These are phyloP conservation scores for Penicillium riverlandense DNA, from an alignment of 495 filamentous ascomycete species.

Conservation along the genomic window DNA sequence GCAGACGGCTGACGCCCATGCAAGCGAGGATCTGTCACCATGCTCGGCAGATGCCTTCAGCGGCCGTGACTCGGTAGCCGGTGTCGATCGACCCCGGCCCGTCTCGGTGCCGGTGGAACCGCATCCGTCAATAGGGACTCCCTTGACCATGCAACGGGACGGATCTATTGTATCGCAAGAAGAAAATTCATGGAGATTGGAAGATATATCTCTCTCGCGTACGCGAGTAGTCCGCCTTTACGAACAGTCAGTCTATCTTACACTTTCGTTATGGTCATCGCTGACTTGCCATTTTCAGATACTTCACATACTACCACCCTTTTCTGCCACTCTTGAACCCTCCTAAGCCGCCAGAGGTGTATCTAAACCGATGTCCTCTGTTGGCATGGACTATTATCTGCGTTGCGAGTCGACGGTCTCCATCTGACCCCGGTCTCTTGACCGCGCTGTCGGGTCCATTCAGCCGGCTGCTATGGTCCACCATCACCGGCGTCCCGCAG, in stretches of 20 bases:
- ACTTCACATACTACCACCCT: conserved; percentile 75
- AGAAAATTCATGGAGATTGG: conserved; percentile 32
- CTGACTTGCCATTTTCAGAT: conserved; percentile 31
- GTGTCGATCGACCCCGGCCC: conserved; percentile 21
- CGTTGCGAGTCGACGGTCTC: conserved; percentile 71
- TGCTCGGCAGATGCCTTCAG: conserved; percentile 34
- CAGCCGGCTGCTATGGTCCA: conserved; percentile 71
- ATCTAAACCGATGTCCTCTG: conserved; percentile 64
- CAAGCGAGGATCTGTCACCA: conserved; percentile 29
- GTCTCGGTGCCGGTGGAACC: conserved; percentile 32
- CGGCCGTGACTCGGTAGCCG: conserved; percentile 21
- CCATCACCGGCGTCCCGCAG: conserved; percentile 72
- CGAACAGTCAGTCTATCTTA: conserved; percentile 29
- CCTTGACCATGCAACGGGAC: conserved; percentile 31
- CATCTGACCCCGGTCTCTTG: conserved; percentile 60
- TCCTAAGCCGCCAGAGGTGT: conserved; percentile 63
- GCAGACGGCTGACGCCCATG: conserved; percentile 18
- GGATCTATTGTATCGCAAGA: conserved; percentile 37
- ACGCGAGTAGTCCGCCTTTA: conserved; percentile 32
- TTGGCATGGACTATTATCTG: conserved; percentile 84
- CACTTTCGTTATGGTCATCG: background rate
- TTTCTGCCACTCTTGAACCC: conserved; percentile 78
- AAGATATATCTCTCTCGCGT: conserved; percentile 35
- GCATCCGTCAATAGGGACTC: conserved; percentile 30
- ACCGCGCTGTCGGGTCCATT: conserved; percentile 64